Conservation (phyloP, 2,329 filamentous ascomycete species). For the Aureobasidium zeae region DNA sequence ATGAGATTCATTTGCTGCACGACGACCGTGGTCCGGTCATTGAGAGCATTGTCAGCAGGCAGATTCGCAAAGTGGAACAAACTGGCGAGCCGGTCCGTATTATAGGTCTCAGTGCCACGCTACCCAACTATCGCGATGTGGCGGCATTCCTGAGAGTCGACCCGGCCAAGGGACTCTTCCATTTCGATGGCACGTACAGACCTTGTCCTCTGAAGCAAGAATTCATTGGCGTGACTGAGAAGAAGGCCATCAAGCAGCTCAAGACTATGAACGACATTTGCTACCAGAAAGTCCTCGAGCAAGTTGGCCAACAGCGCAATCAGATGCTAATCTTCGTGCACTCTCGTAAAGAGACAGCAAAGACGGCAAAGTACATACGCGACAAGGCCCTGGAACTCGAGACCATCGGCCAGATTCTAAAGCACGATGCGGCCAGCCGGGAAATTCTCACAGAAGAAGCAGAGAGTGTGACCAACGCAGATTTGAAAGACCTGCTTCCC, state of each 20-base stretch:
- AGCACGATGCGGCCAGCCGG: slow-evolving; percentile 81
- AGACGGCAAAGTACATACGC: slow-evolving; percentile 90
- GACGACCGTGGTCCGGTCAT: slow-evolving; percentile 94
- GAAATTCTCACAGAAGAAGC: slow-evolving; percentile 82
- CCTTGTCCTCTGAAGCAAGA: slow-evolving; percentile 94
- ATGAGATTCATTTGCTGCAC: slow-evolving; percentile 95
- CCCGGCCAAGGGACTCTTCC: slow-evolving; percentile 74
- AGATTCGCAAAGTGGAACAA: slow-evolving; percentile 85
- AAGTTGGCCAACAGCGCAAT: slow-evolving; percentile 84
- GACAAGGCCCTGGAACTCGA: slow-evolving; percentile 97
- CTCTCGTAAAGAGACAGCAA: slow-evolving; percentile 94
- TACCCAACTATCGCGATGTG: slow-evolving; percentile 94
- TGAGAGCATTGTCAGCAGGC: slow-evolving; percentile 92
- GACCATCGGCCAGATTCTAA: slow-evolving; percentile 90
- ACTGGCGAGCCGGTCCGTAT: slow-evolving; percentile 88
- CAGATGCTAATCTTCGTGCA: slow-evolving; percentile 99
- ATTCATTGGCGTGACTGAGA: slow-evolving; percentile 94
- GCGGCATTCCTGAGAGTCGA: slow-evolving; percentile 92
- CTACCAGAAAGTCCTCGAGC: slow-evolving; percentile 93
- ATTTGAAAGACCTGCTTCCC: slow-evolving; percentile 86
- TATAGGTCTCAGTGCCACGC: slow-evolving; percentile 83
- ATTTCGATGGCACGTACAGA: slow-evolving; percentile 89
- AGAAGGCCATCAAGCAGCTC: slow-evolving; percentile 96
- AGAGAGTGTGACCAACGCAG: slow-evolving; percentile 69
- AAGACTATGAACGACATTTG: slow-evolving; percentile 99